Conservation (phyloP, 1,284 basidiomycete genomes). For the Fereydounia khargensis region DNA sequence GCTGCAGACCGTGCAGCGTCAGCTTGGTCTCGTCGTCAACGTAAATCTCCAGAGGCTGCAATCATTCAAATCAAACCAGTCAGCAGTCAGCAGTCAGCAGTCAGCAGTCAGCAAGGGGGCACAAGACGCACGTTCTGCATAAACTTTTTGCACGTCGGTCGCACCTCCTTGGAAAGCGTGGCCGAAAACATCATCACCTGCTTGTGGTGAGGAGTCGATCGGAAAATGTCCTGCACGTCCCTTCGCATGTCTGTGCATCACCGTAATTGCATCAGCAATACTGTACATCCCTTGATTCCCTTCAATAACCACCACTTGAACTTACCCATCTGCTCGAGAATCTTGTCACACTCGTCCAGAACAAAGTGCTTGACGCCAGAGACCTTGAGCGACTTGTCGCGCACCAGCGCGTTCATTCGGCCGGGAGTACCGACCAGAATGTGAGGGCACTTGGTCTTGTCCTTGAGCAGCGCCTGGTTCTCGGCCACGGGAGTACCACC, state of each 20-base stretch:
- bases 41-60: constrained; percentile 95
- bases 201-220: constrained; percentile 98
- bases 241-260: constrained; percentile 99
- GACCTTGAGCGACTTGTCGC: constrained; percentile 55
- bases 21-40: constrained; percentile 99
- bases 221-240: constrained; percentile 99
- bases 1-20: constrained; percentile 95
- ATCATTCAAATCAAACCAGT: not conserved
- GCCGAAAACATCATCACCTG: constrained; percentile 99
- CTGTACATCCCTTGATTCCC: too few species aligned
- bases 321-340: constrained; percentile 99
- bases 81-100: too few species aligned
- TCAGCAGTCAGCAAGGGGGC: not conserved
- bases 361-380: constrained; percentile 75
- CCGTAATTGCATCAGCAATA: too few species aligned
- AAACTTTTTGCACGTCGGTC: constrained; percentile 98
- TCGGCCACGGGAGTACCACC: constrained; percentile 93
- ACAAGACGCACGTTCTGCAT: constrained; percentile 85
- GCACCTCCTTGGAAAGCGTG: constrained; percentile 93
- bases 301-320: too few species aligned
- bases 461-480: constrained; percentile 88
- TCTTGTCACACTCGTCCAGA: constrained; percentile 99
- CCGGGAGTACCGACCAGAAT: constrained; percentile 98
- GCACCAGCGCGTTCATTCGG: constrained; percentile 55
- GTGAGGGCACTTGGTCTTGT: constrained; percentile 97